phyloP scores from a whole-genome alignment of 2,329 filamentous ascomycete species.

The Botrytis galanthina region DNA sequence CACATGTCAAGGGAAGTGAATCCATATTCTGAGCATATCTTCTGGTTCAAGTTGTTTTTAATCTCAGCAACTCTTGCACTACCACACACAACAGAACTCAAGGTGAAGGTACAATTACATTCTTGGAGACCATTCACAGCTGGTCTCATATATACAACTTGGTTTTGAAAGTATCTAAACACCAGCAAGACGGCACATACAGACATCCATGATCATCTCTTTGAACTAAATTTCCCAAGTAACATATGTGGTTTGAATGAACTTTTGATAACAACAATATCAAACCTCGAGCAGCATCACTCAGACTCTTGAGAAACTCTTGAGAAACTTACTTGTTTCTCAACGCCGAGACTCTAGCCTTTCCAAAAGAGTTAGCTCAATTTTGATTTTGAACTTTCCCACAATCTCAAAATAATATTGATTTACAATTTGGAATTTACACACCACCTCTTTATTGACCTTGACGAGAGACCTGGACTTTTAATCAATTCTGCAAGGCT shows the following conservation, averaged over 20 bases:
- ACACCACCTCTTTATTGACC: not conserved
- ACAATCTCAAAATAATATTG: not conserved
- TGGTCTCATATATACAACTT: not conserved
- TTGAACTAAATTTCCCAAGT: not conserved
- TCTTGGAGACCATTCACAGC: not conserved
- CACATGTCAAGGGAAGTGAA: not conserved
- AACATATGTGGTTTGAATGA: not conserved
- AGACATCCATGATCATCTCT: not conserved
- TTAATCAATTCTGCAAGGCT: not conserved
- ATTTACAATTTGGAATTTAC: not conserved
- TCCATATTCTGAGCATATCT: not conserved
- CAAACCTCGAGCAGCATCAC: not conserved
- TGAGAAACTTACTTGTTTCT: not conserved
- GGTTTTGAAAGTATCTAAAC: not conserved
- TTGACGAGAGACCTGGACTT: not conserved
- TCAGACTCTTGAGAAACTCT: too few relatives aligned
- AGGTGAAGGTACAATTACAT: not conserved
- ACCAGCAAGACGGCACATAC: not conserved
- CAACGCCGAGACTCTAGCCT: not conserved
- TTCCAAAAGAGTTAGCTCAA: not conserved
- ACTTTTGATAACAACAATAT: not conserved
- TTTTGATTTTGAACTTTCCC: not conserved
- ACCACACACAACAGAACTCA: not conserved
- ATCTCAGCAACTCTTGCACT: not conserved
- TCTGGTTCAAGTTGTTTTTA: not conserved